Evolutionary conservation across 1,139 yeast species (phyloP), one percentile per base, ranked within the genome.

Genomic region (Lodderomyces parapsilosis): DNA sequence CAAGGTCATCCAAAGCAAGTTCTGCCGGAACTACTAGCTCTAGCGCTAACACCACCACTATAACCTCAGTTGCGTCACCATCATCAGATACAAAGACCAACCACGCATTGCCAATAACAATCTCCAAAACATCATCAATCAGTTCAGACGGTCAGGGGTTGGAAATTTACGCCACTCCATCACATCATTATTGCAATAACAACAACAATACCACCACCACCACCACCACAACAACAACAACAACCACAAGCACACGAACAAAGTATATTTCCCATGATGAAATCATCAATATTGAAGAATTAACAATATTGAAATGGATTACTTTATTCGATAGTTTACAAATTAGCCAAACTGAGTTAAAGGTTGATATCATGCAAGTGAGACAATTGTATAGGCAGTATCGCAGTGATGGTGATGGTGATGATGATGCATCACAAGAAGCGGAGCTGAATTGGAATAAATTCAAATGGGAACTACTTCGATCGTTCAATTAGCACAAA

Each of bases 271-370:
- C 39, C 6, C 44, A 48, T 36, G 44, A 48, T 23, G 45, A 46
- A 18, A 30, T 50, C 5, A 34, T 48, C 24, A 40, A 44, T 14
- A 15, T 50, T 2, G 42, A 43, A 10, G 68, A 63, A 45, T 40
- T 59, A 13, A 55, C 56, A 13, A 51, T 70, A 11, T 55, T 70
- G 31, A 62, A 58, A 46, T 61, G 60, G 55, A 55, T 64, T 11
- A 55, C 71, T 0, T 42, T 66, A 14, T 68, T 59, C 44, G 71
- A 68, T 33, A 58, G 49, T 27, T 51, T 71, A 23, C 43, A 58
- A 2, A 47, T 47, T 2, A 49, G 52, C 4, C 51, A 47, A 6
- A 41, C 43, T 25, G 46, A 46, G 1, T 51, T 51, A 28, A 66
- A 59, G 1, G 46, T 59, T 7, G 58, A 55, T 2, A 51, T 65